Percentiles rank a stretch among this genome's conserved stretches.
phyloP scores from a whole-genome alignment of 257 asterid species.

The Eustoma russellianum region DNA sequence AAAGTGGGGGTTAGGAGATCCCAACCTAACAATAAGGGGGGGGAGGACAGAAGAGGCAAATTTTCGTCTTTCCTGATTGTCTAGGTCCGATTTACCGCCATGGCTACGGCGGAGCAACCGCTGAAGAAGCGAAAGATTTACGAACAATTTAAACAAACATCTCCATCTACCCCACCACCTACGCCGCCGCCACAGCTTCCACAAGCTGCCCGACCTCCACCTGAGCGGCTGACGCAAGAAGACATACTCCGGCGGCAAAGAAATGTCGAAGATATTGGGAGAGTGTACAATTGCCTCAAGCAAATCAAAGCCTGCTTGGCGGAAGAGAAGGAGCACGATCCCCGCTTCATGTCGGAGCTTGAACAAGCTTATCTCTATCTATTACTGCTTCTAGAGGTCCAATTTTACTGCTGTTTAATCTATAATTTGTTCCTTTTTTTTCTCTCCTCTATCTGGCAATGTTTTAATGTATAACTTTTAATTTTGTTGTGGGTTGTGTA shows the following conservation, averaged over 20 bases:
- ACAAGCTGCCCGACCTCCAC: conserved; percentile 31
- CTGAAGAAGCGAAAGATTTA: conserved; percentile 37
- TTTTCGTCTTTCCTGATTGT: too few relatives aligned
- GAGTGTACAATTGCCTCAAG: conserved; percentile 57
- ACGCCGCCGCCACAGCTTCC: conserved; percentile 37
- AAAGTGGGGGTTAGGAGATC: too few relatives aligned
- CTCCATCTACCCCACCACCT: conserved; percentile 45
- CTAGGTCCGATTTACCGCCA: conserved; percentile 6
- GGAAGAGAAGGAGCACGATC: conserved; percentile 24
- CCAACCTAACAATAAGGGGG: too few relatives aligned
- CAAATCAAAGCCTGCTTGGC: conserved; percentile 41
- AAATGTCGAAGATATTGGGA: conserved; percentile 76
- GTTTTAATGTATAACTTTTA: background rate
- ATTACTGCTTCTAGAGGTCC: conserved; percentile 76
- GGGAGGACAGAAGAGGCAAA: too few relatives aligned
- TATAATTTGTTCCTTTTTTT: conserved; percentile 2
- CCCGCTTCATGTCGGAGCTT: conserved; percentile 34
- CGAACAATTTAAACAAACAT: conserved; percentile 25
- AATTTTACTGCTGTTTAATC: conserved; percentile 3
- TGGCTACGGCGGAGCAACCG: conserved; percentile 47
- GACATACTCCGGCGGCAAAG: conserved; percentile 58
- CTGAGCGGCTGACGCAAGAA: conserved; percentile 58
- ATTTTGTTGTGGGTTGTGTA: background rate
- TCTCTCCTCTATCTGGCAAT: background rate
- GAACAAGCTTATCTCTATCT: conserved; percentile 68